Evolutionary conservation across 2,329 filamentous ascomycete genomes (phyloP), one percentile per base, ranked within the genome.

Genomic region (Curvularia sp.): DNA sequence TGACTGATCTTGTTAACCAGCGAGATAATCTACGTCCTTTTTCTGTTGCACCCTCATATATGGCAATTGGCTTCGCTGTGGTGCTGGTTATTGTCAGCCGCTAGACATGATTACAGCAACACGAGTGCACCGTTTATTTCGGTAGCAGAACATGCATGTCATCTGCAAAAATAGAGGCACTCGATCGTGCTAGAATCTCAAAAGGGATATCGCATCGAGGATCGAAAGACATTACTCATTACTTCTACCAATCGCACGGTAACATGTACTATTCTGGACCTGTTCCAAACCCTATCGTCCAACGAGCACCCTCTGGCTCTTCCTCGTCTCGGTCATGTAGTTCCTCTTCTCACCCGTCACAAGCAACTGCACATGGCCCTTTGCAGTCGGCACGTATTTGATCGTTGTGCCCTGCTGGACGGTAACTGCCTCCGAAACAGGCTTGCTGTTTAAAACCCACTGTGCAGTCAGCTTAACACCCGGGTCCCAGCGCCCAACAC

Each of bases 401-500:
- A 75, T 51, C 5, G 43, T 63, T 7, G 59, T 49, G 4, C 69
- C 68, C 43, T 72, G 69, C 42, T 65, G 58, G 1, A 75, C 70
- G 7, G 18, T 42, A 38, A 76, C 75, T 1, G 64, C 13, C 18
- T 62, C 60, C 13, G 68, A 63, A 1, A 28, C 46, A 18, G 65
- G 55, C 53, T 68, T 67, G 2, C 72, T 67, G 55, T 75, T 62
- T 1, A 77, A 49, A 13, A 69, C 13, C 75, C 76, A 78, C 57
- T 76, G 70, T 39, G 71, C 76, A 33, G 68, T 60, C 0, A 78
- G 63, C 43, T 44, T 59, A 2, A 78, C 71, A 18, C 76, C 76
- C 3, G 76, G 76, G 60, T 78, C 76, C 76, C 76, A 78, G 1
- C 70, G 64, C 1, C 76, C 76, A 2, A 73, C 69, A 51, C 46